Evolutionary conservation across 2,329 filamentous ascomycete species (phyloP).

Genomic region (Nemania diffusa): DNA sequence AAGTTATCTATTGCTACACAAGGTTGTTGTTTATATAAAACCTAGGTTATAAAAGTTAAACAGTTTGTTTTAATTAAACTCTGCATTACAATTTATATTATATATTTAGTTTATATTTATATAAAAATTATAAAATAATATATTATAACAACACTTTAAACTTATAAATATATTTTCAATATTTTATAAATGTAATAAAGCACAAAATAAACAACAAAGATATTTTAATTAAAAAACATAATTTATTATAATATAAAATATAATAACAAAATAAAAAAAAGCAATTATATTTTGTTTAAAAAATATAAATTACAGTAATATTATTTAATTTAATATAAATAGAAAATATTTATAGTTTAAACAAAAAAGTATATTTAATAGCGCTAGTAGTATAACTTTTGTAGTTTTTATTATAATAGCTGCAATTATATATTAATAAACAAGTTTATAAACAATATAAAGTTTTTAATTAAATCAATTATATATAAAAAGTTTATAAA

Average conservation of each 20-base stretch:
- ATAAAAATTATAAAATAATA: neutral
- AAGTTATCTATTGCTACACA: too few relatives aligned
- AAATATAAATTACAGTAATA: neutral
- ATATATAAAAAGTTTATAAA: neutral
- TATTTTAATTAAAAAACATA: too few relatives aligned
- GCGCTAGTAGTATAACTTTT: neutral
- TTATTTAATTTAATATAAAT: constrained; percentile 1
- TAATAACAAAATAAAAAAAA: neutral
- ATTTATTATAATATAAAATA: too few relatives aligned
- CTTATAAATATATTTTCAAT: neutral
- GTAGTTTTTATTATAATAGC: neutral
- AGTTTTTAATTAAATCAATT: neutral
- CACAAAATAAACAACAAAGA: too few relatives aligned
- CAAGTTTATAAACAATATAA: neutral
- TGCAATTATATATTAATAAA: neutral
- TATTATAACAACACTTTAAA: neutral
- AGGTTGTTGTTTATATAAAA: neutral
- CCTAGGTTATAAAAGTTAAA: neutral
- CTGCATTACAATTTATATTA: neutral
- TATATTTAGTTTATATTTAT: neutral
- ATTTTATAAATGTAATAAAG: neutral
- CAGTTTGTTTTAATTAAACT: neutral
- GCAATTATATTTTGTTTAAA: neutral
- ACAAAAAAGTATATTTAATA: neutral
- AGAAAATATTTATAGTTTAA: neutral